These are phyloP conservation scores for Colletotrichum gloeosporioides DNA, from an alignment of 2,329 filamentous ascomycete species.

Conservation along the genomic window DNA sequence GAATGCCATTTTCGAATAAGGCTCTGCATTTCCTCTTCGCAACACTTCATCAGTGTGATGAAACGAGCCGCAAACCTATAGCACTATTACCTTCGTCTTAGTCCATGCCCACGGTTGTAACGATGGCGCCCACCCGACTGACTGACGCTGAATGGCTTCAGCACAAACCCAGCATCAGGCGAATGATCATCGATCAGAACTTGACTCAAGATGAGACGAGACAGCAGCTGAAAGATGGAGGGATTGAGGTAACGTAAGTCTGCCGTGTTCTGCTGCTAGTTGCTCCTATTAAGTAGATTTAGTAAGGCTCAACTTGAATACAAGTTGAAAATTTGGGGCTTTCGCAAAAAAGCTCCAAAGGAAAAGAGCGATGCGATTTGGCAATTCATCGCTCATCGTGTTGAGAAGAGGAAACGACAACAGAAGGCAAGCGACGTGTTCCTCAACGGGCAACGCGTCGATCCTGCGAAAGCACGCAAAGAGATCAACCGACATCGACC, in stretches of 20 bases:
- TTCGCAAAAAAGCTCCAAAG: background rate
- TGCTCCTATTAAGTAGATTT: background rate
- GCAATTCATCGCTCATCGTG: background rate
- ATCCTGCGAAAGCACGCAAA: background rate
- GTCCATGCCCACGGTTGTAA: no score
- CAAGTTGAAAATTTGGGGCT: background rate
- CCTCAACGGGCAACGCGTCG: background rate
- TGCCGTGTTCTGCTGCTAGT: no score
- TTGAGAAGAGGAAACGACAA: background rate
- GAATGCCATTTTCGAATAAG: background rate
- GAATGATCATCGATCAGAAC: background rate
- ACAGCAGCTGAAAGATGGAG: background rate
- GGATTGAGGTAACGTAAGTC: background rate
- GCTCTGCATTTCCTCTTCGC: background rate
- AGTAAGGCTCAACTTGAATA: constrained; percentile 1
- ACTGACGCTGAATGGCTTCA: background rate
- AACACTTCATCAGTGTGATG: no score
- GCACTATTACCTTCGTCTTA: no score
- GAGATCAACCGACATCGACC: background rate
- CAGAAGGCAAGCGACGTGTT: background rate
- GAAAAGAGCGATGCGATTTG: background rate
- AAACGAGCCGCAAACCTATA: no score
- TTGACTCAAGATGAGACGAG: background rate
- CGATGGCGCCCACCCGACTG: no score
- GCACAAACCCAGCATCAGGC: background rate